Evolutionary conservation across 495 filamentous ascomycete species (phyloP), one percentile per base, ranked within the genome.

Genomic region (Aspergillus hancockii): DNA sequence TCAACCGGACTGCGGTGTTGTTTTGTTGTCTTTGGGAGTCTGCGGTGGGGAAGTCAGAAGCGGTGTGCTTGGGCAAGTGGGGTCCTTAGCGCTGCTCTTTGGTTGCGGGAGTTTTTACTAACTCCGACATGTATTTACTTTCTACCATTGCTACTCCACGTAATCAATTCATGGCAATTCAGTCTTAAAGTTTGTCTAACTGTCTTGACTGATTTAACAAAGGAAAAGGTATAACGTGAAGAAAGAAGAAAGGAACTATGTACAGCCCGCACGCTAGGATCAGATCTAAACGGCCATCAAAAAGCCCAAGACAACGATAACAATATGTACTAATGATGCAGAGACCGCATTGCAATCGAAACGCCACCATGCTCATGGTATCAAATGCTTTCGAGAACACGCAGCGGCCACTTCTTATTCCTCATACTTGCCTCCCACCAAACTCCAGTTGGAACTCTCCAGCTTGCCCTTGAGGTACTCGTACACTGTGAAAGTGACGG

Each of bases 401-500:
- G 62, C 67, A 68, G 68, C 65, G 67, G 62, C 65, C 65, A 63
- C 30, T 30, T 13, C 40, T 76, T 83, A 94, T 72, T 93, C 90
- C 67, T 93, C 90, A 67, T 88, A 96, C 52, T 79, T 78, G 52
- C 83, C 85, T 30, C 85, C 81, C 16, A 90, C 71, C 56, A 89
- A 75, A 25, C 85, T 79, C 69, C 83, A 80, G 53, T 82, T 83
- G 55, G 86, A 90, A 59, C 78, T 82, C 77, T 97, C 93, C 58
- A 97, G 71, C 74, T 88, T 87, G 19, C 86, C 85, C 79, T 92
- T 96, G 58, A 97, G 75, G 70, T 78, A 96, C 75, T 98, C 94
- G 74, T 98, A 98, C 62, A 98, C 92, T 47, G 92, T 97, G 70
- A 98, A 99, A 0, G 94, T 98, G 30, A 99, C 94, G 25, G 95